These are phyloP conservation scores for Litsea cubeba DNA, from an alignment of 164 flowering plant species.

Conservation along the genomic window DNA sequence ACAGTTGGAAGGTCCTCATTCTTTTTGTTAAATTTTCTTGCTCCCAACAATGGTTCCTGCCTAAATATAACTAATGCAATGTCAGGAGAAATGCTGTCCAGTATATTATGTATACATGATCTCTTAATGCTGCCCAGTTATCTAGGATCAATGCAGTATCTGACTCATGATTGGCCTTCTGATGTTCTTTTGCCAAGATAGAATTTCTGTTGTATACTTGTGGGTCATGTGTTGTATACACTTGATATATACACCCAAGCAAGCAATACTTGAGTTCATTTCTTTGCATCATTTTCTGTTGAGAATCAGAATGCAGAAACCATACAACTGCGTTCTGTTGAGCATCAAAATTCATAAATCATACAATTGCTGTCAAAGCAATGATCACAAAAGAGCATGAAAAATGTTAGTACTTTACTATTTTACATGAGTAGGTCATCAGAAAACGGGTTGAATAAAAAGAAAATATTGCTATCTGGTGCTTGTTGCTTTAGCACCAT, in stretches of 20 bases:
- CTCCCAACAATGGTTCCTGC: background rate
- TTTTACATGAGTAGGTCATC: too few relatives aligned
- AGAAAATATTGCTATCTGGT: too few relatives aligned
- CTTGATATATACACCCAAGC: background rate
- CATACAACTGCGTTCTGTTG: background rate
- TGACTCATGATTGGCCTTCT: background rate
- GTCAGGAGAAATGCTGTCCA: background rate
- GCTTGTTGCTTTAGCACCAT: too few relatives aligned
- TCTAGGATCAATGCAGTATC: background rate
- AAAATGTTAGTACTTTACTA: too few relatives aligned
- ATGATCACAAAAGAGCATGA: background rate
- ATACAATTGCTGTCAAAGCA: background rate
- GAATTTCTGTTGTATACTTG: background rate
- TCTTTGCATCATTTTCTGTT: too few relatives aligned
- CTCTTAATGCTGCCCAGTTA: background rate
- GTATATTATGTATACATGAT: too few relatives aligned
- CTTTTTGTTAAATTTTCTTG: too few relatives aligned
- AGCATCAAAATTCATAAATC: too few relatives aligned
- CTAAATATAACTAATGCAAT: background rate
- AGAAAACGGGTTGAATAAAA: too few relatives aligned
- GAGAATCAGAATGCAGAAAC: too few relatives aligned
- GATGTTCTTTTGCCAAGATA: background rate
- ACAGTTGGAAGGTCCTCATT: too few relatives aligned
- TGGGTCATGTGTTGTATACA: too few relatives aligned
- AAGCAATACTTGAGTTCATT: background rate